A percentile compares a stretch with the other conserved stretches of the same genome.
These are phyloP conservation scores for Teunomyces barrocoloradensis DNA, from an alignment of 805 yeast genomes.

Conservation along the genomic window DNA sequence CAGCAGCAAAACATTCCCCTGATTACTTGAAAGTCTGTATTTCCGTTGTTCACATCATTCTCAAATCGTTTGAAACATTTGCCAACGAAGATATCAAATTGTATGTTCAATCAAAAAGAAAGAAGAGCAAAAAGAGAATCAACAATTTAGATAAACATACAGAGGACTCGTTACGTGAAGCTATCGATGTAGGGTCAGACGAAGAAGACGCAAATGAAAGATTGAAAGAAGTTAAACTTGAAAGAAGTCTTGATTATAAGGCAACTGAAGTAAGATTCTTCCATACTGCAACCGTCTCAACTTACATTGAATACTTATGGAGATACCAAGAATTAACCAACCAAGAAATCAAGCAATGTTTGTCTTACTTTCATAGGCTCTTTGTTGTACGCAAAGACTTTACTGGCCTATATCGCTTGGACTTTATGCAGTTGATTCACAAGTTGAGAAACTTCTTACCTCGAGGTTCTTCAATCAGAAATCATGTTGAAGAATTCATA, in stretches of 20 bases:
- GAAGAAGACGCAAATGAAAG: conserved; percentile 28
- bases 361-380: conserved; percentile 69
- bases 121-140: conserved; percentile 24
- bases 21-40: conserved; percentile 59
- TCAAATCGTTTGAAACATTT: conserved; percentile 66
- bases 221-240: conserved; percentile 37
- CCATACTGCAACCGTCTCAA: conserved; percentile 58
- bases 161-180: conserved; percentile 23
- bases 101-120: conserved; percentile 47
- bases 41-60: conserved; percentile 60
- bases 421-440: conserved; percentile 63
- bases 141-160: conserved; percentile 22
- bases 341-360: conserved; percentile 56
- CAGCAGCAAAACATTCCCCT: conserved; percentile 62
- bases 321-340: conserved; percentile 62
- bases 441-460: conserved; percentile 49
- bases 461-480: conserved; percentile 43
- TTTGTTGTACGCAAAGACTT: conserved; percentile 59
- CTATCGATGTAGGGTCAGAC: conserved; percentile 29
- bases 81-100: conserved; percentile 54
- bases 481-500: conserved; percentile 64
- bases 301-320: conserved; percentile 61
- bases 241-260: conserved; percentile 46
- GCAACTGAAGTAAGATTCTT: conserved; percentile 46
- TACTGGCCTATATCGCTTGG: conserved; percentile 64